Evolutionary conservation across 2,329 filamentous ascomycete species (phyloP).

Genomic region (Arthrobotrys iridis): DNA sequence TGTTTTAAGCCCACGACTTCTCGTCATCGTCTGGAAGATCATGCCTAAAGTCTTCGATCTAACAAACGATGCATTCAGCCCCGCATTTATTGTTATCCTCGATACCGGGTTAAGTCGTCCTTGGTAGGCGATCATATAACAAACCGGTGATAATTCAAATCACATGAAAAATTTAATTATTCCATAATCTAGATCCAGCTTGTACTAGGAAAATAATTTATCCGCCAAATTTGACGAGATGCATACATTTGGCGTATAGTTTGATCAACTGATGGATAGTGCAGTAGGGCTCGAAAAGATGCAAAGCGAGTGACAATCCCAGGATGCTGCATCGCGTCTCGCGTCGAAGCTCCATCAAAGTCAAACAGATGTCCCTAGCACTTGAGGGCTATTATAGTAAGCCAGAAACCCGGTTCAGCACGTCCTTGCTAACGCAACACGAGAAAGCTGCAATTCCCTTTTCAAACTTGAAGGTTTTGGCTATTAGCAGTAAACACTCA

Average conservation of each 20-base stretch:
- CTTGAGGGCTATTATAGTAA: no score
- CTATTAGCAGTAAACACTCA: neutral
- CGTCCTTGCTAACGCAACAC: no score
- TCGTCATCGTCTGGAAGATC: neutral
- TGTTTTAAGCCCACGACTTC: neutral
- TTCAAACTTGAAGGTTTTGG: neutral
- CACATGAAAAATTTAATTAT: no score
- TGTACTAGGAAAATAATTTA: neutral
- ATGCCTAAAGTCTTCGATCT: slow-evolving; percentile 5
- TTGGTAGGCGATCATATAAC: neutral
- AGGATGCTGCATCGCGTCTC: no score
- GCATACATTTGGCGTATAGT: neutral
- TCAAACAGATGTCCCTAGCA: no score
- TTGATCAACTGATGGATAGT: neutral
- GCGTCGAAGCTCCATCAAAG: no score
- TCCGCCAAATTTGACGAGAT: neutral
- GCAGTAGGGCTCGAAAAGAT: no score
- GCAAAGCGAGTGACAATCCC: no score
- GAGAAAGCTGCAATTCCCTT: neutral
- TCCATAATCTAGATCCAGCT: no score
- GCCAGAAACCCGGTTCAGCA: no score
- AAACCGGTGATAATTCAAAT: neutral
- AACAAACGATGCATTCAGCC: neutral
- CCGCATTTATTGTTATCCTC: neutral
- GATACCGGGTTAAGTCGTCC: neutral